Evolutionary conservation across 352 stramenopile species (phyloP), one percentile per base, ranked within the genome.

Genomic region (Halophytophthora batemanensis): DNA sequence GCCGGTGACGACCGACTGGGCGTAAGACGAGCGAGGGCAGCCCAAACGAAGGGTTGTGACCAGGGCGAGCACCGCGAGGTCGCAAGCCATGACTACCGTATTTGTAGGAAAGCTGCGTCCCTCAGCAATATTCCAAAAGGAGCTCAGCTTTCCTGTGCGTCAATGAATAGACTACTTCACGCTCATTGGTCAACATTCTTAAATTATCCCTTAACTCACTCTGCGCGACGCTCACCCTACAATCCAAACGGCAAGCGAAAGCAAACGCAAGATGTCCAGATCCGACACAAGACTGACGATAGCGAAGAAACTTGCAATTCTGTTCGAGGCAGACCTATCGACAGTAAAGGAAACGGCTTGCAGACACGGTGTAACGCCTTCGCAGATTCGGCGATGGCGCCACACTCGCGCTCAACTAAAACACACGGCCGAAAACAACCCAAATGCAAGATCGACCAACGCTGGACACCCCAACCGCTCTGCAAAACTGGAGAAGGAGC

Each of bases 241-340:
- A 35, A 6, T 13, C 13, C 29, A 35, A 12, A 35, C 29, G 29
- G 29, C 29, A 12, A 35, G 13, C 29, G 29, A 35, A 35, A 35
- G 29, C 29, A 35, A 35, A 35, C 6, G 29, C 29, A 35, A 35
- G 29, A 45, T 45, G 17, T 19, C 39, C 14, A 45, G 12, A 19
- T 14, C 12, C 17, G 39, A 45, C 39, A 45, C 39, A 7, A 21
- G 39, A 45, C 39, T 45, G 3, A 45, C 39, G 17, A 19, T 45
- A 21, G 21, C 17, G 21, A 21, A 45, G 17, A 45, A 45, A 19
- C 39, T 45, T 13, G 13, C 17, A n/a, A 45, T 45, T 21, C 14
- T 45, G n/a, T 19, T 45, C 14, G 39, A 45, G 17, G 12, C 39
- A 11, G 39, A 45, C 15, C 17, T 12, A 13, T 12, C 14, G 14